Evolutionary conservation across 441 rosid species (phyloP), one percentile per base, ranked within the genome.

Genomic region (Hypseocharis bilobata): DNA sequence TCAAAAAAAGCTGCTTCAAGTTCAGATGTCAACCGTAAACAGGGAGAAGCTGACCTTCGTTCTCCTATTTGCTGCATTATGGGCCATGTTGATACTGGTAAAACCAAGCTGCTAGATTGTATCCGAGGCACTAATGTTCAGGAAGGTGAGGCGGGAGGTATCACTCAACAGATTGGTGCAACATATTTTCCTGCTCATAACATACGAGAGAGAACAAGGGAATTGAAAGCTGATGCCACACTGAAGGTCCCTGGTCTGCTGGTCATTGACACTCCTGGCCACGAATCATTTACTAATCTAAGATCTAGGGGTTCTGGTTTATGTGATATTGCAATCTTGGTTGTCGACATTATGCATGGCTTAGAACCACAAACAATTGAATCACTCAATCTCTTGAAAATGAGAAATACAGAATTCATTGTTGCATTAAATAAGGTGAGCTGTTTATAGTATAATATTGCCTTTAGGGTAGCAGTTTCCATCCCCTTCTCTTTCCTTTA

Each of bases 31-130:
- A 58, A 42, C 63, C 38, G 78, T 70, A 72, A 73, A 68, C 73
- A 76, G 76, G 78, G 67, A 26, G 89, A 77, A 71, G 87, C 80
- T 68, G 72, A 81, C 71, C 96, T 93, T 22, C 91, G 99, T 0
- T 93, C 99, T 56, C 96, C 95, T 42, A 91, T 91, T 74, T 93
- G 99, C 78, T 93, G 99, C 78, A 86, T 93, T 68, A 88, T 93
- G 99, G 99, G 99, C 40, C 99, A 93, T 70, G 99, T 93, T 20
- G 99, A 93, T 79, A 86, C 96, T 68, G 97, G 99, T 69, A 93
- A 93, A 80, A 93, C 99, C 25, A 93, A 93, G 84, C 81, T 93
- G 49, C 76, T 91, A 72, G 99, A 93, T 78, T 93, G 92, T 78
- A 91, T 93, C 59, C 83, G 97, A 72, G 96, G 97, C 57, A 93